Percentiles rank a stretch among this genome's conserved stretches.
These are phyloP conservation scores for Cordyceps sp. DNA, from an alignment of 2,329 filamentous ascomycete genomes.

Conservation along the genomic window DNA sequence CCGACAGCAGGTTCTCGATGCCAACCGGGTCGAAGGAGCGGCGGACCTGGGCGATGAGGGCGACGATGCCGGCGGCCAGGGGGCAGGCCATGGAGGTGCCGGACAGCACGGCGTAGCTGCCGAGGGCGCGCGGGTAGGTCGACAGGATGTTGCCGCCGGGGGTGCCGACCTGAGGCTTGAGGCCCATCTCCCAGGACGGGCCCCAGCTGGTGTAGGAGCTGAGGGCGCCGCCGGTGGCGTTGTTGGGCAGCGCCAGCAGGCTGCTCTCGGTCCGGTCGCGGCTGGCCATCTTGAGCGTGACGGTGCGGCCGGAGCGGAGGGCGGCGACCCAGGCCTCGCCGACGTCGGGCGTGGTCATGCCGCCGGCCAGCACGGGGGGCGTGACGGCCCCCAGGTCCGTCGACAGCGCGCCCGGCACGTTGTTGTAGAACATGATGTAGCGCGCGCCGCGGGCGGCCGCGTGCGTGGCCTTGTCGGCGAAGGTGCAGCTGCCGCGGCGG, in stretches of 20 bases:
- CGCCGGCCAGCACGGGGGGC: conserved; percentile 18
- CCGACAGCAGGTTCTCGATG: conserved; percentile 30
- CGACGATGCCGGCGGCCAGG: conserved; percentile 35
- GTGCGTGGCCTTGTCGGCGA: conserved; percentile 34
- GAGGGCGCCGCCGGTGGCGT: conserved; percentile 29
- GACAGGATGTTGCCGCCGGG: conserved; percentile 42
- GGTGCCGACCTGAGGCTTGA: conserved; percentile 38
- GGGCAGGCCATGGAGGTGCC: conserved; percentile 47
- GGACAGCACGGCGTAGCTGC: conserved; percentile 32
- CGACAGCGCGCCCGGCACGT: conserved; percentile 16
- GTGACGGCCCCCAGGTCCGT: conserved; percentile 15
- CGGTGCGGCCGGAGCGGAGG: conserved; percentile 23
- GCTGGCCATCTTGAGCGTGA: conserved; percentile 27
- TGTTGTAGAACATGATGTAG: conserved; percentile 48
- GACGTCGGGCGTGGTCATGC: conserved; percentile 22
- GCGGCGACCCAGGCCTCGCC: conserved; percentile 26
- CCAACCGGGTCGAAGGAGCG: conserved; percentile 31
- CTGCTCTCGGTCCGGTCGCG: conserved; percentile 15
- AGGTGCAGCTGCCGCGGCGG: conserved; percentile 39
- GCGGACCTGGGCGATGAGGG: conserved; percentile 33
- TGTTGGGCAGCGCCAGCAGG: conserved; percentile 13
- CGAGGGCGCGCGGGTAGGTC: conserved; percentile 30
- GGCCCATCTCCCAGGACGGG: conserved; percentile 39
- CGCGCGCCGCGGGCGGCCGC: conserved; percentile 37
- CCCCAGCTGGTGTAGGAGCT: conserved; percentile 42